Evolutionary conservation across 2,329 filamentous ascomycete genomes (phyloP).

Genomic region (Stemphylium lycopersici): DNA sequence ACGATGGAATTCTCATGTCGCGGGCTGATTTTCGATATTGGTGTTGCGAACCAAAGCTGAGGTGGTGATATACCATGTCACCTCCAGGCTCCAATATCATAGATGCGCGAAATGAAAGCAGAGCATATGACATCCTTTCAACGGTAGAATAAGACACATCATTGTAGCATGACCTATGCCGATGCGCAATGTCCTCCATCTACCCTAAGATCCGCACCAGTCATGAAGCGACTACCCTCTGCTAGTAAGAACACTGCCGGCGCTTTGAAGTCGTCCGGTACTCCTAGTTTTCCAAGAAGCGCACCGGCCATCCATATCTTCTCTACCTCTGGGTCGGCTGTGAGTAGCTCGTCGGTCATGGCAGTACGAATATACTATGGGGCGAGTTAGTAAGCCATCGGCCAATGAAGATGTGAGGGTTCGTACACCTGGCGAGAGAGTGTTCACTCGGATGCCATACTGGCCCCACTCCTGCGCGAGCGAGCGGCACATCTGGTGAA

Average conservation of each 20-base stretch:
- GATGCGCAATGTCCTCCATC: constrained; percentile 70
- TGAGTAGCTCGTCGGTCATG: constrained; percentile 43
- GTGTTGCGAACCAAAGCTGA: not conserved
- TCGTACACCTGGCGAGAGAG: constrained; percentile 34
- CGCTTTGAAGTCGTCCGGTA: constrained; percentile 65
- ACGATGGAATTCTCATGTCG: not conserved
- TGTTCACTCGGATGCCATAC: constrained; percentile 43
- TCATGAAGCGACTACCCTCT: constrained; percentile 74
- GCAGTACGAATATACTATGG: constrained; percentile 43
- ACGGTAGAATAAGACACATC: too few relatives aligned
- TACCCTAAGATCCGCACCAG: constrained; percentile 70
- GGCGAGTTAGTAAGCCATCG: not conserved
- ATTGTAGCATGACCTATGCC: constrained; percentile 16
- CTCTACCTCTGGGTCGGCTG: constrained; percentile 57
- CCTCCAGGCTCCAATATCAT: too few relatives aligned
- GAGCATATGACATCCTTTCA: too few relatives aligned
- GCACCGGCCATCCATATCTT: constrained; percentile 61
- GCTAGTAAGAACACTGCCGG: constrained; percentile 72
- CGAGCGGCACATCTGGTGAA: constrained; percentile 22
- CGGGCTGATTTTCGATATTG: not conserved
- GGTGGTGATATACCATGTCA: too few relatives aligned
- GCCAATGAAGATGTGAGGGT: not conserved
- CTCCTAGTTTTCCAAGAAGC: constrained; percentile 60
- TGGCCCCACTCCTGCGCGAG: constrained; percentile 24
- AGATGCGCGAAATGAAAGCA: too few relatives aligned